phyloP scores from a whole-genome alignment of 371 early-diverging fungal species.

The Mucor sp. region DNA sequence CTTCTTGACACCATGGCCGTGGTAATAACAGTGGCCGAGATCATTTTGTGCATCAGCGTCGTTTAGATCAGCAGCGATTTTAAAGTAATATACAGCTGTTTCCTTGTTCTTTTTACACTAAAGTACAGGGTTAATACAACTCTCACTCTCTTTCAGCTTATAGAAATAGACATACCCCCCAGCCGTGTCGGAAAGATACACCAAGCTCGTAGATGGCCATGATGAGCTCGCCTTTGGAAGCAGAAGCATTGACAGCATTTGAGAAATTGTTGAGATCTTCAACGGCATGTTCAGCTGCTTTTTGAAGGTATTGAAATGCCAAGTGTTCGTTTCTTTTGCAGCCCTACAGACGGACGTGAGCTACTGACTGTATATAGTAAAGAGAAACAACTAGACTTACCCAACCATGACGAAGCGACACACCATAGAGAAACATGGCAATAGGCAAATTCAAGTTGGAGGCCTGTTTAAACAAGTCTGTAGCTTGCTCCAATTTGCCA shows the following conservation, averaged over 20 bases:
- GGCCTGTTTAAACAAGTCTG: conserved; percentile 71
- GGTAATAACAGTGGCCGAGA: conserved; percentile 73
- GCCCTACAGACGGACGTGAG: conserved; percentile 44
- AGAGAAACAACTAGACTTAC: conserved; percentile 18
- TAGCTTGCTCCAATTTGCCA: conserved; percentile 68
- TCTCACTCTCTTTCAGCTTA: no score
- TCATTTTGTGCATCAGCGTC: conserved; percentile 87
- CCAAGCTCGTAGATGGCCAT: conserved; percentile 89
- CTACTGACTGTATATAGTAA: background rate
- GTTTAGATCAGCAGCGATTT: conserved; percentile 83
- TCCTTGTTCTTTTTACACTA: conserved; percentile 70
- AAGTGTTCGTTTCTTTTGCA: conserved; percentile 64
- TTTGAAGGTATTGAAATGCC: conserved; percentile 75
- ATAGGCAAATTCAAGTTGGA: conserved; percentile 66
- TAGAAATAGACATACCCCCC: conserved; percentile 70
- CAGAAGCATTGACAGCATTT: conserved; percentile 23
- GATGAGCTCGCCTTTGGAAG: conserved; percentile 63
- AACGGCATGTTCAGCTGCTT: conserved; percentile 76
- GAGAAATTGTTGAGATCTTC: conserved; percentile 41
- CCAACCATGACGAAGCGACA: conserved; percentile 89
- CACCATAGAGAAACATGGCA: conserved; percentile 81
- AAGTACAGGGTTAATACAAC: background rate
- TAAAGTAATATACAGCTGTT: conserved; percentile 88
- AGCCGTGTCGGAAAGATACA: conserved; percentile 84
- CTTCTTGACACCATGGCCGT: conserved; percentile 81